Evolutionary conservation across 2,329 filamentous ascomycete genomes (phyloP).

Genomic region (Huntiella bhutanensis): DNA sequence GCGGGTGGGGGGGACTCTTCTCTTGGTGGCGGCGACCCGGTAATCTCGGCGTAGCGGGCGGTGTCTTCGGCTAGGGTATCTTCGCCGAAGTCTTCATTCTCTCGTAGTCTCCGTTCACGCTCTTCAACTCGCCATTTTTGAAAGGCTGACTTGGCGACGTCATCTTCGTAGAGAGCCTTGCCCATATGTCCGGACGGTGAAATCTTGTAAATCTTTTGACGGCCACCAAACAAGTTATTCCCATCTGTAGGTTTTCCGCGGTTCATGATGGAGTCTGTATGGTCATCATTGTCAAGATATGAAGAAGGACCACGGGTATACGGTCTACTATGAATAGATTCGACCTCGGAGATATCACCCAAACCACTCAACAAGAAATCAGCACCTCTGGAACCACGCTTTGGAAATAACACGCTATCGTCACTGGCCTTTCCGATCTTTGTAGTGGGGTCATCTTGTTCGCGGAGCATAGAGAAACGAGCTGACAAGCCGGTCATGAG

Average conservation of each 20-base stretch:
- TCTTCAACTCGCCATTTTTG: slow-evolving; percentile 52
- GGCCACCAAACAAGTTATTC: slow-evolving; percentile 82
- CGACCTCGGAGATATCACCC: slow-evolving; percentile 76
- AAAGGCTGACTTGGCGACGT: slow-evolving; percentile 64
- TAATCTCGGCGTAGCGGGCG: neutral
- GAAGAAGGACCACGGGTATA: slow-evolving; percentile 41
- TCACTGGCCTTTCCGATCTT: slow-evolving; percentile 88
- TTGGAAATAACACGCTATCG: slow-evolving; percentile 75
- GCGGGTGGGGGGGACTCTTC: neutral
- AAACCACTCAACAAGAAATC: slow-evolving; percentile 47
- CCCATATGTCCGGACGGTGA: slow-evolving; percentile 37
- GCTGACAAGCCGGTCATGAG: slow-evolving; percentile 90
- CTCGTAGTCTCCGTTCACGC: slow-evolving; percentile 26
- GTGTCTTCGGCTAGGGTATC: neutral
- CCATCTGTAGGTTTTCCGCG: slow-evolving; percentile 68
- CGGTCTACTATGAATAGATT: slow-evolving; percentile 50
- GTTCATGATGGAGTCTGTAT: slow-evolving; percentile 66
- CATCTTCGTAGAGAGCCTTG: slow-evolving; percentile 65
- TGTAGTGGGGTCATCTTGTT: slow-evolving; percentile 80
- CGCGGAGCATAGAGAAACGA: slow-evolving; percentile 87
- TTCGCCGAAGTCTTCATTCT: neutral
- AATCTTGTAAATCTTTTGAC: slow-evolving; percentile 90
- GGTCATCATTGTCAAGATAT: slow-evolving; percentile 51
- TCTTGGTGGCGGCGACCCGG: neutral
- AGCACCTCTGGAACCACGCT: slow-evolving; percentile 51